These are phyloP conservation scores for Aspergillus piperis DNA, from an alignment of 2,329 filamentous ascomycete species.

Conservation along the genomic window DNA sequence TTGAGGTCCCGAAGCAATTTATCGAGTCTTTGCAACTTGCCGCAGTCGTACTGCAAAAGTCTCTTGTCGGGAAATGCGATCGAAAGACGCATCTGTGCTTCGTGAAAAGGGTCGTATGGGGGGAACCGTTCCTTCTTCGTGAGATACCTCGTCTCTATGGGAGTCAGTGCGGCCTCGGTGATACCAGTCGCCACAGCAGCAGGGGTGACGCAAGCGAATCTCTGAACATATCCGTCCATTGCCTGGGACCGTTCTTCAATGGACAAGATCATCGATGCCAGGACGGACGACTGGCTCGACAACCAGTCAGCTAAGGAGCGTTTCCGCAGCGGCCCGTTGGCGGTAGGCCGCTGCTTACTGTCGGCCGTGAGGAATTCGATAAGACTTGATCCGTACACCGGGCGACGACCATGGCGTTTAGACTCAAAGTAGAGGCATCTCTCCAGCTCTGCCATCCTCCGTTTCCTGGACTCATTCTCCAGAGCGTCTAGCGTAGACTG, in stretches of 20 bases:
- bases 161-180: constrained; percentile 66
- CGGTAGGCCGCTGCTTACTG: constrained; percentile 59
- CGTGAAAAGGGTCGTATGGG: constrained; percentile 81
- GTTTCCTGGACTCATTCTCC: constrained; percentile 69
- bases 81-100: constrained; percentile 85
- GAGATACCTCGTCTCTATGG: constrained; percentile 55
- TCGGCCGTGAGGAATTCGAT: constrained; percentile 72
- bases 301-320: constrained; percentile 72
- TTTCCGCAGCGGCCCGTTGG: constrained; percentile 62
- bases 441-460: constrained; percentile 74
- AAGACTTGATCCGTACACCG: constrained; percentile 79
- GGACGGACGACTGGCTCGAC: constrained; percentile 62
- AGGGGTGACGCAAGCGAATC: constrained; percentile 91
- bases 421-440: constrained; percentile 79
- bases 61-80: constrained; percentile 97
- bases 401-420: constrained; percentile 74
- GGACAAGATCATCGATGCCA: constrained; percentile 66
- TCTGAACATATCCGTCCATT: constrained; percentile 74
- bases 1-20: constrained; percentile 83
- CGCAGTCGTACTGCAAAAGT: constrained; percentile 95
- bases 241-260: constrained; percentile 70
- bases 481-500: constrained; percentile 71
- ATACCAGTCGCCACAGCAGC: constrained; percentile 81
- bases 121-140: constrained; percentile 53
- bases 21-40: constrained; percentile 89